Base-by-base conservation (phyloP, 2,329 filamentous ascomycete species). In the Monosporascus sp. region DNA sequence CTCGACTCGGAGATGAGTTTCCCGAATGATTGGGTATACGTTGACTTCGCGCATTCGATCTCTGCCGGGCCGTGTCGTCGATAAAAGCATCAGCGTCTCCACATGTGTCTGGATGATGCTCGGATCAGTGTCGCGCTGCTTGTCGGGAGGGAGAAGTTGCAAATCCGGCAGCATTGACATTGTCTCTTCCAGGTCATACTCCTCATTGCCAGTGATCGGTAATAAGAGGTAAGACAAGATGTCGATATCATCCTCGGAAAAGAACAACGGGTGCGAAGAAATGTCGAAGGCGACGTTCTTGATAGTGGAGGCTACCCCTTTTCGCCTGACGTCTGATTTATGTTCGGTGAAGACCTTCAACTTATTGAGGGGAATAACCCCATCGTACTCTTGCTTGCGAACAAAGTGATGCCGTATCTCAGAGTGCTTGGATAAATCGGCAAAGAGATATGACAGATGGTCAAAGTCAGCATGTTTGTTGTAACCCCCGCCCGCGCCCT, bases 261-360 rank as follows among this genome's bases (percentile, higher is more conserved):
- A 72, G 51, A 96, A 85, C 2, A 78, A 74, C 0, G 82, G 76
- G 64, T 97, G 93, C 0, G 87, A 81, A 3, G 82, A 72, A 6
- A 93, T 73, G 63, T 95, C 88, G 67, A 99, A 97, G 7, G 90
- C 85, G 31, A 89, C 84, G 67, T 99, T 99, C 72, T 97, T 97
- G 68, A 99, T 91, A 9, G 91, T 94, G 56, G 87, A 91, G 7
- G 93, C 93, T n/a, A 97, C 92, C n/a, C 94, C 94, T 64, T 91
- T 90, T 52, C 94, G 81, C 54, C 94, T 84, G 51, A 97, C 85
- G 27, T 87, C 81, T 2, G 89, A 95, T 62, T 82, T 78, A 73
- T 97, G 91, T 70, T 96, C 91, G 1, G 94, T 97, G 70, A 97
- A 97, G 55, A 97, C 93, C 55, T 88, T 88, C 57, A 99, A 78